Evolutionary conservation across 1,139 yeast genomes (phyloP).

Genomic region (Taphrina communis): DNA sequence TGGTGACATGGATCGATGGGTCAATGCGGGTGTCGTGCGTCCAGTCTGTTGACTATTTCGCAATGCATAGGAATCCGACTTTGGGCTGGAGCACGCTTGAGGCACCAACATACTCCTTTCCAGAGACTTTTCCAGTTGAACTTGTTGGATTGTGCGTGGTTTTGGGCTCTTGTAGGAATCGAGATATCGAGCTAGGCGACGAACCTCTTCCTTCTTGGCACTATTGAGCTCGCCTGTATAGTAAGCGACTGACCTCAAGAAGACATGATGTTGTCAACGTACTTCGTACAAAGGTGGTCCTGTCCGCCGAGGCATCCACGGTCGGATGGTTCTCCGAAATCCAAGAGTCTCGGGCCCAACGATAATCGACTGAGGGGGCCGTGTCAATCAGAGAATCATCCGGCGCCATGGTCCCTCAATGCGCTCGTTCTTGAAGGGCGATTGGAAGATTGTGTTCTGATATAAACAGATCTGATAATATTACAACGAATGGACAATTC

Average conservation of each 20-base stretch:
- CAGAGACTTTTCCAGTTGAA: not conserved
- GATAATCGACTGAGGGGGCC: slow-evolving; percentile 19
- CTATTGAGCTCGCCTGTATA: slow-evolving; percentile 10
- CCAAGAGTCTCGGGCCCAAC: slow-evolving; percentile 30
- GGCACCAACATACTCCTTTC: slow-evolving; percentile 16
- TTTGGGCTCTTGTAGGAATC: slow-evolving; percentile 16
- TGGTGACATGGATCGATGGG: slow-evolving; percentile 16
- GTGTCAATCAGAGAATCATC: slow-evolving; percentile 30
- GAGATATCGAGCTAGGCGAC: slow-evolving; percentile 14
- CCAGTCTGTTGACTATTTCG: not conserved
- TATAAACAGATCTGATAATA: too few species aligned
- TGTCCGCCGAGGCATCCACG: slow-evolving; percentile 5
- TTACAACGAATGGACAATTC: too few species aligned
- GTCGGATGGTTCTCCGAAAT: slow-evolving; percentile 36
- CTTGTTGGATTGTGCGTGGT: not conserved
- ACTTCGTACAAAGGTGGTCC: slow-evolving; percentile 21
- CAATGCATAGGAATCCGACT: not conserved
- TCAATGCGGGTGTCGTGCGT: not conserved
- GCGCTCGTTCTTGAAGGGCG: too few species aligned
- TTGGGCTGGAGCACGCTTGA: slow-evolving; percentile 35
- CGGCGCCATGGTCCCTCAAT: not conserved
- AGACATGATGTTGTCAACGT: not conserved
- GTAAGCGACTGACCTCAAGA: not conserved
- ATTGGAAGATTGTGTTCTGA: too few species aligned
- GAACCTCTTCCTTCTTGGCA: slow-evolving; percentile 10